Evolutionary conservation across 768 basidiomycete genomes (phyloP).

Genomic region (Collybiopsis luxurians): DNA sequence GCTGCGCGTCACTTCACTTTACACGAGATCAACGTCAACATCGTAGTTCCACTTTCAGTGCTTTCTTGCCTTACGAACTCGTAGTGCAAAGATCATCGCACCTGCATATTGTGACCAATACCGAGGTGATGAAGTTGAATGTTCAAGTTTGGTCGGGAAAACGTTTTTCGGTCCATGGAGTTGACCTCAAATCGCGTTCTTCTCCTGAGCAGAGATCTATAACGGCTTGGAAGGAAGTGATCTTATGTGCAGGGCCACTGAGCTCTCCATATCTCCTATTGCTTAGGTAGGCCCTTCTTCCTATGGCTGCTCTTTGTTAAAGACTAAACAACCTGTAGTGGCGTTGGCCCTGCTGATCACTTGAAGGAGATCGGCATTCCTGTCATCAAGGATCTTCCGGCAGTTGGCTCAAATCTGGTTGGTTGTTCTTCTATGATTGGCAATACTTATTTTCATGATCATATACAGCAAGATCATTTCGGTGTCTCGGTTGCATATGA

Average conservation of each 20-base stretch:
- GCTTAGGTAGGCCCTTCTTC: too few relatives aligned
- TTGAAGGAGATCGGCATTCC: background rate
- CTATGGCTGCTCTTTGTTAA: background rate
- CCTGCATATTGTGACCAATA: conserved; percentile 1
- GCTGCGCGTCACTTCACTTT: conserved; percentile 13
- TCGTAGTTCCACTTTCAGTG: conserved; percentile 16
- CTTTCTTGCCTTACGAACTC: conserved; percentile 19
- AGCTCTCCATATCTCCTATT: conserved; percentile 3
- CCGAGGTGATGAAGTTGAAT: background rate
- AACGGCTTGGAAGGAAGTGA: background rate
- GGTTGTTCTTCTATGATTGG: too few relatives aligned
- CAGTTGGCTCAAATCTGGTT: conserved; percentile 5
- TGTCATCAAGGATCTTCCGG: background rate
- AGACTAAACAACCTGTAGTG: background rate
- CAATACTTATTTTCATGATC: background rate
- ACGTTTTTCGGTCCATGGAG: background rate
- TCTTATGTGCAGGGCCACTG: conserved; percentile 1
- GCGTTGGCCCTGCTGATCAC: conserved; percentile 3
- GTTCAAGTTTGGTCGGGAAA: background rate
- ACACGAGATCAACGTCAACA: conserved; percentile 11
- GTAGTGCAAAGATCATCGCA: background rate
- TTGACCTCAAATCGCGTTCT: background rate
- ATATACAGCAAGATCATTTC: conserved; percentile 4
- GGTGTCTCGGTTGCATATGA: conserved; percentile 5
- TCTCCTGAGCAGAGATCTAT: background rate